A percentile compares a stretch with the other conserved stretches of the same genome.
phyloP scores from a whole-genome alignment of 345 rosid species.

The Corchorus capsularis region DNA sequence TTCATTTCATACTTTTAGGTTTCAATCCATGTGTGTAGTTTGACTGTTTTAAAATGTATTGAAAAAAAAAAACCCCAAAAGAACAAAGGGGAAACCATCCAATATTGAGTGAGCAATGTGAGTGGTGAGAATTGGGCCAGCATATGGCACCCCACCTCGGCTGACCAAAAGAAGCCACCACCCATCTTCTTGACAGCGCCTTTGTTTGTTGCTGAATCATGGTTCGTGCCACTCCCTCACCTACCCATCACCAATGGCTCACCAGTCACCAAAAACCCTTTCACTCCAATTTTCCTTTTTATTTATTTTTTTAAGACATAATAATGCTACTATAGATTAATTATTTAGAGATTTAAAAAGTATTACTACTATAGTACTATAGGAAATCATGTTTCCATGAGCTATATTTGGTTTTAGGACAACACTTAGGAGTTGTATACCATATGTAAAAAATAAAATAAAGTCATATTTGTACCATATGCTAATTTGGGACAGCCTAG shows the following conservation, averaged over 20 bases:
- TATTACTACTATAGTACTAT: not conserved
- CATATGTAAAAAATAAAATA: not conserved
- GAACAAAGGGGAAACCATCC: not conserved
- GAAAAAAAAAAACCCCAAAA: not conserved
- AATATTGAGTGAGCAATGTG: not conserved
- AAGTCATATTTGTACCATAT: not conserved
- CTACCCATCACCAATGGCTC: constrained; percentile 15
- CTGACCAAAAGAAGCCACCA: not conserved
- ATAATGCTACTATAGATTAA: not conserved
- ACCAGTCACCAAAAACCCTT: not conserved
- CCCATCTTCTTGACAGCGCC: constrained; percentile 4
- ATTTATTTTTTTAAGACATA: not conserved
- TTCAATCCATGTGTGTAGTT: not conserved
- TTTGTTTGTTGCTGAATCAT: constrained; percentile 21
- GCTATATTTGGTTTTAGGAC: not conserved
- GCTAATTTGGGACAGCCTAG: not conserved
- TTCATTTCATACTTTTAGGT: not conserved
- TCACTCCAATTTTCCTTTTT: not conserved
- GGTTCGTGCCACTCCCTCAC: constrained; percentile 14
- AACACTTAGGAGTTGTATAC: not conserved
- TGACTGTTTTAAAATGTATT: not conserved
- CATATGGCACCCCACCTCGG: constrained; percentile 11
- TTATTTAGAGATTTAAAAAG: not conserved
- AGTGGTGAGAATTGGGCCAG: not conserved
- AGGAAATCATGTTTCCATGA: not conserved